Percentiles rank a stretch among this genome's conserved stretches.
phyloP scores from a whole-genome alignment of 768 basidiomycete species.

The Lyophyllum atratum region DNA sequence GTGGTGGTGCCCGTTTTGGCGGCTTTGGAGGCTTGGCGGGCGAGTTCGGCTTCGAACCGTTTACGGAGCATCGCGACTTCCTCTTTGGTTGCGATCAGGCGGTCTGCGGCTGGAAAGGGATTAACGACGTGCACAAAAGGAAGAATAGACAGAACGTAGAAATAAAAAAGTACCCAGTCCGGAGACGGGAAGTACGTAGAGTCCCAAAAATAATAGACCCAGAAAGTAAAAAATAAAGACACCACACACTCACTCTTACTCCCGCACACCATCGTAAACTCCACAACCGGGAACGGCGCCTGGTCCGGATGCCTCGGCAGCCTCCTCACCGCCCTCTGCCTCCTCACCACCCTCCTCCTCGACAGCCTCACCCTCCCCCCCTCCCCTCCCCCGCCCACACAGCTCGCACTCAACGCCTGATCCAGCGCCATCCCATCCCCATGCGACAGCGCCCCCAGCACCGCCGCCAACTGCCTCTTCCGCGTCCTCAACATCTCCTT shows the following conservation, averaged over 20 bases:
- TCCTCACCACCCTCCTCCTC: slow-evolving; percentile 51
- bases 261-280: slow-evolving; percentile 63
- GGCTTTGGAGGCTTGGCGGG: slow-evolving; percentile 65
- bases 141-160: slow-evolving; percentile 3
- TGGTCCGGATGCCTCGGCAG: slow-evolving; percentile 43
- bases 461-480: slow-evolving; percentile 70
- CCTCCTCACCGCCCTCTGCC: slow-evolving; percentile 46
- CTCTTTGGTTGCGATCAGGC: slow-evolving; percentile 65
- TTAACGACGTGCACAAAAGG: slow-evolving; percentile 1
- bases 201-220: too few species aligned
- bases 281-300: slow-evolving; percentile 47
- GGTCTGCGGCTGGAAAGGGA: slow-evolving; percentile 63
- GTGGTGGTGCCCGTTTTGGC: slow-evolving; percentile 45
- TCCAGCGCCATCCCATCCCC: slow-evolving; percentile 76
- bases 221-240: too few species aligned
- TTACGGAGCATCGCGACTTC: slow-evolving; percentile 67
- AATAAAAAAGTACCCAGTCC: too few species aligned
- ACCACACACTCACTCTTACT: slow-evolving; percentile 68
- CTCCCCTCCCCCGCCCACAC: slow-evolving; percentile 6
- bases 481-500: slow-evolving; percentile 72
- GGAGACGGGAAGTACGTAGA: too few species aligned
- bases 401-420: slow-evolving; percentile 66
- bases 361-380: slow-evolving; percentile 52
- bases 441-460: slow-evolving; percentile 66
- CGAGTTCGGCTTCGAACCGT: slow-evolving; percentile 74